These are phyloP conservation scores for Leccinum rimulosum DNA, from an alignment of 768 basidiomycete species.

Conservation along the genomic window DNA sequence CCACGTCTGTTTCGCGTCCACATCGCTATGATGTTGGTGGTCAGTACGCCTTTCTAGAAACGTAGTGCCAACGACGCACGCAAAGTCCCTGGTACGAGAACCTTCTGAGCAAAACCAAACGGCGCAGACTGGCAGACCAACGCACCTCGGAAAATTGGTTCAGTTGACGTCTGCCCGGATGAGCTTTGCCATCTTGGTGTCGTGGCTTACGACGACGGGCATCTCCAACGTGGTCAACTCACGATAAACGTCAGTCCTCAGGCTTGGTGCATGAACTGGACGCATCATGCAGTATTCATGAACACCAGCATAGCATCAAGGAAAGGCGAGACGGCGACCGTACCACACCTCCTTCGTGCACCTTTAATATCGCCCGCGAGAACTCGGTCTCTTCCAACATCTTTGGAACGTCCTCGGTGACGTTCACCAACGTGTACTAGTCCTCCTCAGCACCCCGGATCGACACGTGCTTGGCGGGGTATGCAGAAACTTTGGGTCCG, in stretches of 20 bases:
- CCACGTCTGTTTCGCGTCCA: constrained; percentile 74
- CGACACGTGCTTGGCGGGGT: constrained; percentile 67
- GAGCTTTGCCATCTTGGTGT: constrained; percentile 67
- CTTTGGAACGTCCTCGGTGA: constrained; percentile 40
- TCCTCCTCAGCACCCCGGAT: constrained; percentile 80
- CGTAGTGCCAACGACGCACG: constrained; percentile 42
- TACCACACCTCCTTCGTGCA: constrained; percentile 87
- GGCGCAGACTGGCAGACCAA: background rate
- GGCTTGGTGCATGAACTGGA: constrained; percentile 87
- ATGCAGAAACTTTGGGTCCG: constrained; percentile 74
- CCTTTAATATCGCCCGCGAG: constrained; percentile 80
- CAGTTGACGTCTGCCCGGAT: constrained; percentile 78
- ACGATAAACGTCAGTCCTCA: constrained; percentile 78
- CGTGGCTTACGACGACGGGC: constrained; percentile 56
- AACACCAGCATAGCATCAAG: background rate
- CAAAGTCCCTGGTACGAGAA: constrained; percentile 56
- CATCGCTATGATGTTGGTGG: constrained; percentile 46
- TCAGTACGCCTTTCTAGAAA: background rate
- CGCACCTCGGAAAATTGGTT: constrained; percentile 68
- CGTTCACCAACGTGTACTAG: constrained; percentile 70
- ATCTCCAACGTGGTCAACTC: constrained; percentile 17
- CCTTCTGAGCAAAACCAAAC: background rate
- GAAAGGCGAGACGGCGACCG: constrained; percentile 19
- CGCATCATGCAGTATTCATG: background rate
- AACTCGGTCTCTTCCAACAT: constrained; percentile 82